Conservation (phyloP, 2,329 filamentous ascomycete genomes). For the Colletotrichum sp. region DNA sequence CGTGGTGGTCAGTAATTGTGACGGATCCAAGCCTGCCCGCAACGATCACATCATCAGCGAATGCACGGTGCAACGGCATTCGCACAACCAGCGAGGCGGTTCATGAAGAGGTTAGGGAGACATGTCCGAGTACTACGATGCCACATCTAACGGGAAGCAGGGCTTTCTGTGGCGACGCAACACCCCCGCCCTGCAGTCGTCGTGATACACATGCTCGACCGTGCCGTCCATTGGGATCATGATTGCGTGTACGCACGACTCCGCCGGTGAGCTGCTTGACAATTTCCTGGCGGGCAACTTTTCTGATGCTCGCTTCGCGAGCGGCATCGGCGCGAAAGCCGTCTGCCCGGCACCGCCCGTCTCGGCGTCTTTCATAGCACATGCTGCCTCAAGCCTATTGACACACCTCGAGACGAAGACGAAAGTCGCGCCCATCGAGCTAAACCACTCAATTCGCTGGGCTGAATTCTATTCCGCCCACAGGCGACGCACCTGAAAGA, state of each 20-base stretch:
- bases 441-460: no score
- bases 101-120: neutral
- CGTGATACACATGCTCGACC: neutral
- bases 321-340: neutral
- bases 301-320: neutral
- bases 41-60: neutral
- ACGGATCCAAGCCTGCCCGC: no score
- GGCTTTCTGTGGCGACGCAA: neutral
- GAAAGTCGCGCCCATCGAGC: no score
- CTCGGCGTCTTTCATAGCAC: no score
- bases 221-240: neutral
- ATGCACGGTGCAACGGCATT: neutral
- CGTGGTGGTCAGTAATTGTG: no score
- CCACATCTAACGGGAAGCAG: neutral
- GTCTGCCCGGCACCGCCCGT: neutral
- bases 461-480: no score
- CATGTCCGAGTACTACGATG: neutral
- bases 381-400: no score
- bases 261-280: neutral
- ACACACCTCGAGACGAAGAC: no score
- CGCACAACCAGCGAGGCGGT: neutral
- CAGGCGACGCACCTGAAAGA: no score
- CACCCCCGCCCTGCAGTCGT: neutral
- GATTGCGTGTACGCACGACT: neutral
- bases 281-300: neutral